These are phyloP conservation scores for Prunus mira DNA, from an alignment of 306 rosid species.

Conservation along the genomic window DNA sequence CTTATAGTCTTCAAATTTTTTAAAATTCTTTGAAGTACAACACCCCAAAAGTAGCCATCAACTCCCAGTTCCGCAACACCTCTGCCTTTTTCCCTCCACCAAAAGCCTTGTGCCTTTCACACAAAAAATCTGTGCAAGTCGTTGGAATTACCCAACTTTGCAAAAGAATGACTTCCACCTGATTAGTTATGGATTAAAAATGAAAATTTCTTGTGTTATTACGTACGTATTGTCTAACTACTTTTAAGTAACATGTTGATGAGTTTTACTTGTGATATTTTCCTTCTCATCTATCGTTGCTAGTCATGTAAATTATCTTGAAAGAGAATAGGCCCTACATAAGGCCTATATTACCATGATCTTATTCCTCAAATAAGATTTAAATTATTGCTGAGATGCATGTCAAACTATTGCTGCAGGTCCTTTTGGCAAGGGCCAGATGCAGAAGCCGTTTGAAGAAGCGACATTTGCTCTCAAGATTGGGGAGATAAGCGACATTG, in stretches of 20 bases:
- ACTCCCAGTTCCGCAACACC: not conserved
- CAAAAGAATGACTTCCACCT: not conserved
- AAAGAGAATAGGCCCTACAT: not conserved
- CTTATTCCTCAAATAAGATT: not conserved
- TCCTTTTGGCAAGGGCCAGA: slow-evolving; percentile 92
- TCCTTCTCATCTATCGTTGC: not conserved
- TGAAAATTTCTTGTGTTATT: no score
- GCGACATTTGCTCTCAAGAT: slow-evolving; percentile 72
- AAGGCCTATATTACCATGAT: not conserved
- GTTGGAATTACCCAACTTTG: not conserved
- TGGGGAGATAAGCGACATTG: slow-evolving; percentile 84
- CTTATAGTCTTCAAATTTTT: not conserved
- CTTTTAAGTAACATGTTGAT: not conserved
- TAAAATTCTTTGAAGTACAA: not conserved
- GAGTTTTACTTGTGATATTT: not conserved
- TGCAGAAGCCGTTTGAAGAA: slow-evolving; percentile 98
- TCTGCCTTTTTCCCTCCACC: not conserved
- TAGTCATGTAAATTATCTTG: not conserved
- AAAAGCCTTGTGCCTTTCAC: not conserved
- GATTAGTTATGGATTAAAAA: not conserved
- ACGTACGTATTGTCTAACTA: no score
- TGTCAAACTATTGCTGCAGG: slow-evolving; percentile 41
- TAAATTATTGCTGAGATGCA: not conserved
- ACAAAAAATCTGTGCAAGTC: not conserved
- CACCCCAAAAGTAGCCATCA: not conserved